Evolutionary conservation across 345 rosid genomes (phyloP).

Genomic region (Brassica carinata): DNA sequence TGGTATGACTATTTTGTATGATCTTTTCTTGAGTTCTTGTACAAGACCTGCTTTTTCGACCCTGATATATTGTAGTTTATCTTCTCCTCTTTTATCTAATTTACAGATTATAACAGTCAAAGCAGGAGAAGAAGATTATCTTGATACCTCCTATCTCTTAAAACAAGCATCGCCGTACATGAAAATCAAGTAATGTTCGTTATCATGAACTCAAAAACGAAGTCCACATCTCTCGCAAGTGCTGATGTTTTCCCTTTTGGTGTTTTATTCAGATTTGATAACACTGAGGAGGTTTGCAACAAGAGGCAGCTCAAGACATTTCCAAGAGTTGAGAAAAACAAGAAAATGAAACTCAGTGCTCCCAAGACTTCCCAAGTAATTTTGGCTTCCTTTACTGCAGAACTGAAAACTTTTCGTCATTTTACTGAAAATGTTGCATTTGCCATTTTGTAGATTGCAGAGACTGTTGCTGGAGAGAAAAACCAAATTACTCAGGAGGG

Average conservation of each 20-base stretch:
- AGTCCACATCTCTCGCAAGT: conserved; percentile 16
- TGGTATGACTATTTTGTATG: conserved; percentile 57
- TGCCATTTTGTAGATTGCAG: conserved; percentile 49
- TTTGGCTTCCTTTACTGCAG: conserved; percentile 9
- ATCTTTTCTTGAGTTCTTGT: conserved; percentile 16
- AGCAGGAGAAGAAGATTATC: conserved; percentile 80
- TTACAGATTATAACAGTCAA: conserved; percentile 78
- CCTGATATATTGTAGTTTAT: neutral
- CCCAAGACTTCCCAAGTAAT: conserved; percentile 51
- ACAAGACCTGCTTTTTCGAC: neutral
- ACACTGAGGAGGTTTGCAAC: conserved; percentile 54
- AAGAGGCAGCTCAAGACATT: conserved; percentile 59
- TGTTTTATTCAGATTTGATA: conserved; percentile 58
- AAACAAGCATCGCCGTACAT: conserved; percentile 88
- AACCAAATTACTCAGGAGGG: conserved; percentile 42
- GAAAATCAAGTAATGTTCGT: conserved; percentile 68
- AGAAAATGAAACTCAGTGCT: conserved; percentile 56
- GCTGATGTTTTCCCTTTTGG: conserved; percentile 9
- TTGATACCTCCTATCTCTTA: conserved; percentile 66
- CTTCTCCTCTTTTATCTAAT: conserved; percentile 1
- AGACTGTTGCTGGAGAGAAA: conserved; percentile 29
- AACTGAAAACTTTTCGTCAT: neutral
- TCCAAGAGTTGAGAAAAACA: conserved; percentile 52
- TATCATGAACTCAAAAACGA: neutral
- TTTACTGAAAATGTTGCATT: conserved; percentile 1